Conservation (phyloP, 768 basidiomycete species). For the Rubroboletus pulcherrimus region DNA sequence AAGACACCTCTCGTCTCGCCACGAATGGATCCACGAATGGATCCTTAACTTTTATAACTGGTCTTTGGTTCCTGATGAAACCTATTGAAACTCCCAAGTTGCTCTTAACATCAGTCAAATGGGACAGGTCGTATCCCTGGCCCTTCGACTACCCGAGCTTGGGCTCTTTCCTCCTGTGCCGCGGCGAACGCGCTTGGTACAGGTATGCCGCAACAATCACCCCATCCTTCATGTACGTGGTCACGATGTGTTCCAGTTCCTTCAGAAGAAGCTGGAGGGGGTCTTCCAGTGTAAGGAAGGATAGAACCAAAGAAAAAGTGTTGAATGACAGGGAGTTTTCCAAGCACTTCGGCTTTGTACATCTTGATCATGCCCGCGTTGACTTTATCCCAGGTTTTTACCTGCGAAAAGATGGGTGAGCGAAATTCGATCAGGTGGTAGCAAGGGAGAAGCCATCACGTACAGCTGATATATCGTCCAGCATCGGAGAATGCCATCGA, state of each 20-base stretch:
- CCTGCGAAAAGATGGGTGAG: conserved; percentile 31
- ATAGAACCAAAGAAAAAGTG: conserved; percentile 93
- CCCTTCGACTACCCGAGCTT: conserved; percentile 45
- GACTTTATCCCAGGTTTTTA: conserved; percentile 95
- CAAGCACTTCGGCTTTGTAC: conserved; percentile 93
- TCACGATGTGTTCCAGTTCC: conserved; percentile 16
- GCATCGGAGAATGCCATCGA: conserved; percentile 98
- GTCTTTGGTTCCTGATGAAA: too few relatives aligned
- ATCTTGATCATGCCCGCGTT: conserved; percentile 97
- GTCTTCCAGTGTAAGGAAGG: conserved; percentile 62
- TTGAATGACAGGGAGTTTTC: conserved; percentile 92
- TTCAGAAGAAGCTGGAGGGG: conserved; percentile 31
- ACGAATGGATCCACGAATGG: neutral
- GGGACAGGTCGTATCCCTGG: conserved; percentile 74
- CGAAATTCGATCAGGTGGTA: neutral
- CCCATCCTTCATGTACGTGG: conserved; percentile 60
- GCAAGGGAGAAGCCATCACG: conserved; percentile 6
- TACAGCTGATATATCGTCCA: conserved; percentile 92
- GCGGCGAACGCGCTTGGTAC: conserved; percentile 83
- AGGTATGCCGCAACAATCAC: conserved; percentile 88
- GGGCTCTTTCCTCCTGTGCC: conserved; percentile 42
- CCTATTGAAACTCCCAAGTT: neutral
- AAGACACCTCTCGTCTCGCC: neutral
- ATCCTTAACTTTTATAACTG: too few relatives aligned
- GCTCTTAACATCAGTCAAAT: conserved; percentile 53